Evolutionary conservation across 352 stramenopile genomes (phyloP).

Genomic region (Phytopythium litorale): DNA sequence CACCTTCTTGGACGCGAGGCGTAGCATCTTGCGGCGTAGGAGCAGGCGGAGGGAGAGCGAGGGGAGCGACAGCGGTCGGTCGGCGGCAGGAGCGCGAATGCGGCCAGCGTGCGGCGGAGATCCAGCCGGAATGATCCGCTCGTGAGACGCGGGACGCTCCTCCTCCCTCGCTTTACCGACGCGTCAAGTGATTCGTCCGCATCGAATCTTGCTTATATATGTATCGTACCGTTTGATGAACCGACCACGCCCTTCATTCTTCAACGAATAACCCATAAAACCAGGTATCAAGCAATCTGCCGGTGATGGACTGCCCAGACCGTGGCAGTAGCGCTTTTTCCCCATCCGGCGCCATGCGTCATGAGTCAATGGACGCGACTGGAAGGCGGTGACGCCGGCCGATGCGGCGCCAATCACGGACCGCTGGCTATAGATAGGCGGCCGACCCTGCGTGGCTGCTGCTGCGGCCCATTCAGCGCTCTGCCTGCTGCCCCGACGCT

Average conservation of each 20-base stretch:
- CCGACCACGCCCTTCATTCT: too few species aligned
- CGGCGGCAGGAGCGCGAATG: background rate
- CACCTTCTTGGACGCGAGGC: conserved; percentile 15
- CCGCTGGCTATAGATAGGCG: conserved; percentile 4
- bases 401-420: conserved; percentile 3
- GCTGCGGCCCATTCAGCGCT: background rate
- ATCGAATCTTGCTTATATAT: background rate
- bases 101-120: background rate
- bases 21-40: conserved; percentile 7
- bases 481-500: too few species aligned
- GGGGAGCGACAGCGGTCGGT: background rate
- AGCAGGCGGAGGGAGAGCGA: background rate
- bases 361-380: background rate
- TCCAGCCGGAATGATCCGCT: background rate
- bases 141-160: background rate
- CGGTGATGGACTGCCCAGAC: conserved; percentile 1
- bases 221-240: background rate
- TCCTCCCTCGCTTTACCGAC: background rate
- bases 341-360: background rate
- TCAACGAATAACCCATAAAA: background rate
- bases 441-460: background rate
- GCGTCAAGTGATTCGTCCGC: background rate
- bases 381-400: background rate
- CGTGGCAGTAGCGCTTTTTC: conserved; percentile 1
- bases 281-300: conserved; percentile 2